These are phyloP conservation scores for Venturia oleaginea DNA, from an alignment of 2,329 filamentous ascomycete genomes.

Conservation along the genomic window DNA sequence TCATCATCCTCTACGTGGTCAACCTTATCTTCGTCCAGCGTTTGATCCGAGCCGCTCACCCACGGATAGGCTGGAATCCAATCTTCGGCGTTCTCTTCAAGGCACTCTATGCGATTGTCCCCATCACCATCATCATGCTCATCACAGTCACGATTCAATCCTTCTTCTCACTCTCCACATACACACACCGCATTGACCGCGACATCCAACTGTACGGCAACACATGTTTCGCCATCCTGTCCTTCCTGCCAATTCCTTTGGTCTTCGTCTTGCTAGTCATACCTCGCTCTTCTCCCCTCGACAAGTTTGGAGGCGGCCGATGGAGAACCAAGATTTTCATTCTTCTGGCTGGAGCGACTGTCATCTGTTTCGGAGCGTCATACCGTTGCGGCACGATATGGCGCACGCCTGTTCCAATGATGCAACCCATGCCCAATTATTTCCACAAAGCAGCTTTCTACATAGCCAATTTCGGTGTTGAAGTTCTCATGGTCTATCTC, in stretches of 20 bases:
- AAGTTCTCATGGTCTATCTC: slow-evolving; percentile 58
- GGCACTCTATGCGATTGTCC: slow-evolving; percentile 49
- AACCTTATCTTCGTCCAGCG: slow-evolving; percentile 72
- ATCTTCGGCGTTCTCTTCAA: slow-evolving; percentile 45
- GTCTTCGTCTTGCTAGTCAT: slow-evolving; percentile 39
- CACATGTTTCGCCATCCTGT: slow-evolving; percentile 54
- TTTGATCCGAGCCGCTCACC: slow-evolving; percentile 64
- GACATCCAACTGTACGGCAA: slow-evolving; percentile 54
- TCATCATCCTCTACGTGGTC: slow-evolving; percentile 65
- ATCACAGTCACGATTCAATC: slow-evolving; percentile 55
- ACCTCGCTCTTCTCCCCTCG: slow-evolving; percentile 36
- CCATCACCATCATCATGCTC: slow-evolving; percentile 53
- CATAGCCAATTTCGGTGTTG: slow-evolving; percentile 66
- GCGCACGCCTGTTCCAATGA: slow-evolving; percentile 35
- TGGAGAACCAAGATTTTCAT: slow-evolving; percentile 59
- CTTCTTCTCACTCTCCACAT: slow-evolving; percentile 54
- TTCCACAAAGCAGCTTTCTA: slow-evolving; percentile 67
- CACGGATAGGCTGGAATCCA: slow-evolving; percentile 58
- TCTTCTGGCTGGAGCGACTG: slow-evolving; percentile 46
- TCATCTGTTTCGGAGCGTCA: slow-evolving; percentile 59
- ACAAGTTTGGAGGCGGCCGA: slow-evolving; percentile 58
- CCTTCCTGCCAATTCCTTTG: slow-evolving; percentile 58
- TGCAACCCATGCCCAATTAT: slow-evolving; percentile 56
- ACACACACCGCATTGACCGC: slow-evolving; percentile 45
- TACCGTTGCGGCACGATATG: slow-evolving; percentile 58